Evolutionary conservation across 2,329 filamentous ascomycete species (phyloP).

Genomic region (Alternaria alternata): DNA sequence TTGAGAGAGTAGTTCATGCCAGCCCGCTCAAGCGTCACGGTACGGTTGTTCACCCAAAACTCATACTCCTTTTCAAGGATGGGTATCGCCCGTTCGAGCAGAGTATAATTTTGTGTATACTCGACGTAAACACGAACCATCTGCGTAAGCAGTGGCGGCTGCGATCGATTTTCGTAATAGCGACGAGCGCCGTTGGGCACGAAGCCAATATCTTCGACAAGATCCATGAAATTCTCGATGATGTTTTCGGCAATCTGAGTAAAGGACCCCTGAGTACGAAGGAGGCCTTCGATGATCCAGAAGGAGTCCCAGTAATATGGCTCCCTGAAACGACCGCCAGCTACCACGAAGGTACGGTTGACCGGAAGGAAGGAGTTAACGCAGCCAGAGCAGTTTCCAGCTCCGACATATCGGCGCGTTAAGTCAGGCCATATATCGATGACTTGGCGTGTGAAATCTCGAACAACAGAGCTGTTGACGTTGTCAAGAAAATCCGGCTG

Average conservation of each 20-base stretch:
- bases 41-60: conserved; percentile 70
- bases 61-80: conserved; percentile 69
- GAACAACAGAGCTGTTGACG: conserved; percentile 66
- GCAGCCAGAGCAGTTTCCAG: conserved; percentile 62
- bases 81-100: conserved; percentile 68
- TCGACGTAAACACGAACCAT: conserved; percentile 73
- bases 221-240: conserved; percentile 74
- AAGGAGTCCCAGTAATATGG: conserved; percentile 77
- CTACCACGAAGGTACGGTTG: conserved; percentile 74
- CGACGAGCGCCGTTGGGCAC: conserved; percentile 72
- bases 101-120: conserved; percentile 69
- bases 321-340: conserved; percentile 74
- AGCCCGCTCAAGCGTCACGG: conserved; percentile 60
- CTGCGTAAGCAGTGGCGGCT: conserved; percentile 70
- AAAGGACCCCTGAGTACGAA: conserved; percentile 71
- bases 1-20: conserved; percentile 64
- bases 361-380: conserved; percentile 72
- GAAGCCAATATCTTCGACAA: conserved; percentile 70
- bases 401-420: conserved; percentile 65
- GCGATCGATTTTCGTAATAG: conserved; percentile 74
- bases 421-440: conserved; percentile 75
- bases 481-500: conserved; percentile 65
- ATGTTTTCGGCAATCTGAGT: conserved; percentile 70
- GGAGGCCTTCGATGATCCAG: conserved; percentile 72
- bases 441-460: conserved; percentile 69